Evolutionary conservation across 805 yeast species (phyloP), one percentile per base, ranked within the genome.

Genomic region (Nakazawaea ambrosiae): DNA sequence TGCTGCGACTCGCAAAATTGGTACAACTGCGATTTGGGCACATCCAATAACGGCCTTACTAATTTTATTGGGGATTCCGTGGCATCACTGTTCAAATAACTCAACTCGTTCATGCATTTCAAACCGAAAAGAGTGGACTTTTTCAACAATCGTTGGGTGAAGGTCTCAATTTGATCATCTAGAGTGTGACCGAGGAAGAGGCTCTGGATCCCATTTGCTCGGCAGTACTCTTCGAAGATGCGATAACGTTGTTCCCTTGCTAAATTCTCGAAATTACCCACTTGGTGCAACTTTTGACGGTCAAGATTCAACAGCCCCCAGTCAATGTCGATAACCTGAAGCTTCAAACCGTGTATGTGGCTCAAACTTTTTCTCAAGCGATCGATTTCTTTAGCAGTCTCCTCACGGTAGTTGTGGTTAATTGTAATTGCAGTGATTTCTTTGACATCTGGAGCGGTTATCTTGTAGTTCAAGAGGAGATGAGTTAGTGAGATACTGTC

Each of bases 91-190:
- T n/a, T n/a, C n/a, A n/a, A n/a, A 2, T 57, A 62, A 6, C 35
- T 39, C 7, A 18, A 33, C 7, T 50, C 45, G 4, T 32, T 12
- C 10, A 56, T 77, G 0, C 86, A 82, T 1, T 65, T 61, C 7
- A 81, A 59, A 0, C 94, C 94, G 53, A 67, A 62, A n/a, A 70
- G 38, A 0, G 72, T 58, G 27, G 75, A 66, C 20, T 68, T 65
- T 1, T 54, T 37, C 2, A 59, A 36, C 35, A 81, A 58, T 25
- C 94, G 54, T 50, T 78, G 65, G 17, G 80, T 43, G 43, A 70
- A 78, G 0, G 90, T 81, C 49, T 85, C 95, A 11, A 79, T 37
- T 48, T 81, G 87, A 52, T 85, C 95, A 49, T 84, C 76, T 33
- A 63, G 49, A 46, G 77, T 84, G 48, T 85, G 95, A 1, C 82